Base-by-base conservation (phyloP, 2,329 filamentous ascomycete genomes). In the Ophiocordyceps camponoti-floridani region DNA sequence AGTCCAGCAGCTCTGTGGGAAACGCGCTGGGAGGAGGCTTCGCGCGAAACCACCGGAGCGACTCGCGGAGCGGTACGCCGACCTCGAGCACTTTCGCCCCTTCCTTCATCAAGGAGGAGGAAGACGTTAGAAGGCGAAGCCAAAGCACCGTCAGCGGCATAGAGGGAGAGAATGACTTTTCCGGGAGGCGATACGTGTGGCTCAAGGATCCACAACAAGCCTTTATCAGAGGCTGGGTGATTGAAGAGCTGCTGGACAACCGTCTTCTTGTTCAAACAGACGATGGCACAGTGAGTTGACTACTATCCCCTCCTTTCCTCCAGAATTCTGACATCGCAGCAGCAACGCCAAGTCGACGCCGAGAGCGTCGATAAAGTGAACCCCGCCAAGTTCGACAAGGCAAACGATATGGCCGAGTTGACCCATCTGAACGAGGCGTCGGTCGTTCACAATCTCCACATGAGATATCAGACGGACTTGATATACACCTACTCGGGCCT, bases 401-500 rank as follows among this genome's bases (percentile, higher is more conserved):
- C 89, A 51, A 87, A 93, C 66, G 93, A 98, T 62, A 98, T 98
- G 91, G 91, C 93, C 23, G 91, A 98, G 62, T 73, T 98, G 57
- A 98, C 91, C 6, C 91, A 98, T 62, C 69, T 98, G 50, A 98
- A 98, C 63, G 91, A 98, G 65, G 84, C 89, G 19, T 96, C 91
- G 0, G 91, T 98, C 44, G 88, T 98, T 44, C 88, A 98, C 66
- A 98, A 98, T 58, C 73, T 98, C 46, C 83, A 94, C 53, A 89
- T 85, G 70, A 74, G 91, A 63, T 98, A 98, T 60, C 86, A 95
- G 61, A 76, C 91, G 41, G 91, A 98, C 63, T 67, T 98, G 48
- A 98, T 98, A 53, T 98, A 93, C 68, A 98, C 91, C 19, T 98
- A 98, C 62, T 98, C 91, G 0, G 91, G 91, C 0, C 72, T 98